Evolutionary conservation across 2,329 filamentous ascomycete genomes (phyloP), one percentile per base, ranked within the genome.

Genomic region (Colletotrichum falcatum): DNA sequence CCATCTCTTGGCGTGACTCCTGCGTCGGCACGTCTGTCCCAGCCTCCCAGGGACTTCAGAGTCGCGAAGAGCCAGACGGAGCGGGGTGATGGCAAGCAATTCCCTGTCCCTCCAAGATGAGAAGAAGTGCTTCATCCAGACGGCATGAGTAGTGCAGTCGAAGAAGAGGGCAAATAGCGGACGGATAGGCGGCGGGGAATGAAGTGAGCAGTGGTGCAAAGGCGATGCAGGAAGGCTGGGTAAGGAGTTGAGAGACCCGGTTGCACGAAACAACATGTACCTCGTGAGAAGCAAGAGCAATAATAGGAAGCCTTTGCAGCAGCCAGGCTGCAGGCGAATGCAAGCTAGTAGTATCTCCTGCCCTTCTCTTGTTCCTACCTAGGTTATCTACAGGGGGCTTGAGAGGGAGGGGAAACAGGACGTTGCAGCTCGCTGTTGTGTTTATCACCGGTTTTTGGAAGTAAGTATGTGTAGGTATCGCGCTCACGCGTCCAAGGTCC

Each of bases 291-390:
- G 20, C 30, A 53, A n/a, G 49, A 53, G 49, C 49, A 53, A 20
- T 53, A n/a, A 28, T 12, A 33, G 11, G 11, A 12, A 37, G 11
- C 56, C 49, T 61, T 70, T n/a, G 20, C 44, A 26, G 20, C 44
- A 26, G 58, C 14, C 46, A 11, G 53, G 66, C 33, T 70, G 66
- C 66, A 70, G 56, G 56, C 37, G 63, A 37, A 64, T 58, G 55
- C 44, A 56, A 42, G 42, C 55, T 61, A 61, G 30, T 16, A 61
- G 30, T 16, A 61, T 61, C 28, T 70, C 42, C 33, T 65, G 33
- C 61, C 65, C 55, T 61, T 59, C 62, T 60, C 54, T 53, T 56
- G 54, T 60, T 26, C 54, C 66, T 61, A 30, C 54, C 66, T 61
- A 30, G 14, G 46, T 37, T 61, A 48, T 61, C 58, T 61, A 26